Conservation (phyloP, 768 basidiomycete species). For the Pulveroboletus ravenelii region DNA sequence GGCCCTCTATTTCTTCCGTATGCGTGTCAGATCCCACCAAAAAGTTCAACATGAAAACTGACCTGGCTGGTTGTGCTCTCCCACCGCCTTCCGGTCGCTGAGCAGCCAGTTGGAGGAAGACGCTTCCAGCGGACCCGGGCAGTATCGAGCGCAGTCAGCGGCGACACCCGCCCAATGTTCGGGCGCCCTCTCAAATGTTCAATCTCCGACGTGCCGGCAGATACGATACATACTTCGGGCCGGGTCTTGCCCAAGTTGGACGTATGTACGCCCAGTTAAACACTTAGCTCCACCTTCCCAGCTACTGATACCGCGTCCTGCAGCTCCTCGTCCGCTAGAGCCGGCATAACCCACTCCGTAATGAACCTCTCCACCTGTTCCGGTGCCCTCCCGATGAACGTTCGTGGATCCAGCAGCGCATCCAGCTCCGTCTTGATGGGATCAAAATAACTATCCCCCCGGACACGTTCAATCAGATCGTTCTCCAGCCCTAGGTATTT, state of each 20-base stretch:
- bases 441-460: conserved; percentile 79
- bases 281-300: conserved; percentile 53
- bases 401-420: conserved; percentile 72
- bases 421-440: conserved; percentile 81
- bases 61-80: conserved; percentile 3
- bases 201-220: conserved; percentile 16
- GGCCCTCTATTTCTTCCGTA: conserved; percentile 11
- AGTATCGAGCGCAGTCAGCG: not conserved
- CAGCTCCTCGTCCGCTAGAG: conserved; percentile 55
- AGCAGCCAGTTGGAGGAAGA: not conserved
- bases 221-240: conserved; percentile 14
- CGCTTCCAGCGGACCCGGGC: not conserved
- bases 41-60: not conserved
- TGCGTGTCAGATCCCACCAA: not conserved
- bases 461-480: conserved; percentile 88
- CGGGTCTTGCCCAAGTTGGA: conserved; percentile 1
- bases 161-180: not conserved
- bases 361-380: conserved; percentile 92
- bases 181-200: conserved; percentile 19
- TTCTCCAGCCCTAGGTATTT: conserved; percentile 94
- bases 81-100: not conserved
- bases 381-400: conserved; percentile 91
- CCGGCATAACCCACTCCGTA: conserved; percentile 83
- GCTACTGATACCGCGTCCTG: conserved; percentile 48
- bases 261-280: not conserved